A percentile compares a stretch with the other conserved stretches of the same genome.
Conservation (phyloP, 2,329 filamentous ascomycete genomes). For the Cercospora beticola region DNA sequence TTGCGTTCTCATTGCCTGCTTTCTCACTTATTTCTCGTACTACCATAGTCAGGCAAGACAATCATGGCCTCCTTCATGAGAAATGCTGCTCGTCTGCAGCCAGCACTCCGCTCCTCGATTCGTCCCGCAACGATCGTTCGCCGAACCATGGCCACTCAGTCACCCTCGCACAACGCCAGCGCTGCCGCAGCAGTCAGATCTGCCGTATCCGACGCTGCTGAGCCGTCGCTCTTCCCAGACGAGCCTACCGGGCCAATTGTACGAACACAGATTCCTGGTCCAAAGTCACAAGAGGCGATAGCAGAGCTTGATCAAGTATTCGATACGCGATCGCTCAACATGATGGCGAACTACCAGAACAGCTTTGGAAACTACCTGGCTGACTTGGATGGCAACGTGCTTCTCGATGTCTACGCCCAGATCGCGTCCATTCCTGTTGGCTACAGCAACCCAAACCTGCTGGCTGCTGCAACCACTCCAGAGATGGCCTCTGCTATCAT, state of each 20-base stretch:
- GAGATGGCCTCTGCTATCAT: conserved; percentile 80
- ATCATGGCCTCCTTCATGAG: conserved; percentile 38
- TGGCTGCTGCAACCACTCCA: conserved; percentile 67
- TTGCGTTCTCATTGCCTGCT: not conserved
- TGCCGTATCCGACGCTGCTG: conserved; percentile 27
- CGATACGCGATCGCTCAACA: conserved; percentile 82
- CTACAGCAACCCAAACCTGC: conserved; percentile 82
- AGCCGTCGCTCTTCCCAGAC: conserved; percentile 48
- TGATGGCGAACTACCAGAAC: conserved; percentile 73
- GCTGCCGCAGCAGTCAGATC: conserved; percentile 35
- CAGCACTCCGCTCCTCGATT: conserved; percentile 27
- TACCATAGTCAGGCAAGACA: not conserved
- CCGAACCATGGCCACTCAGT: conserved; percentile 36
- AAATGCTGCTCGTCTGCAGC: conserved; percentile 35
- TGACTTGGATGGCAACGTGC: conserved; percentile 68
- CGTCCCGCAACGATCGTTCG: conserved; percentile 19
- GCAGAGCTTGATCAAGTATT: conserved; percentile 75
- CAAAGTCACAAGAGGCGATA: conserved; percentile 67
- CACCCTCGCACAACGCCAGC: conserved; percentile 32
- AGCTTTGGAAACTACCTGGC: conserved; percentile 78
- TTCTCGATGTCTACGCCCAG: conserved; percentile 83
- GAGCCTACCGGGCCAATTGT: conserved; percentile 59
- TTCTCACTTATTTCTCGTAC: not conserved
- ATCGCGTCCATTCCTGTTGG: conserved; percentile 90
- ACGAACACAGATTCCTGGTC: conserved; percentile 68